These are phyloP conservation scores for Alternaria panax DNA, from an alignment of 2,329 filamentous ascomycete genomes.

Conservation along the genomic window DNA sequence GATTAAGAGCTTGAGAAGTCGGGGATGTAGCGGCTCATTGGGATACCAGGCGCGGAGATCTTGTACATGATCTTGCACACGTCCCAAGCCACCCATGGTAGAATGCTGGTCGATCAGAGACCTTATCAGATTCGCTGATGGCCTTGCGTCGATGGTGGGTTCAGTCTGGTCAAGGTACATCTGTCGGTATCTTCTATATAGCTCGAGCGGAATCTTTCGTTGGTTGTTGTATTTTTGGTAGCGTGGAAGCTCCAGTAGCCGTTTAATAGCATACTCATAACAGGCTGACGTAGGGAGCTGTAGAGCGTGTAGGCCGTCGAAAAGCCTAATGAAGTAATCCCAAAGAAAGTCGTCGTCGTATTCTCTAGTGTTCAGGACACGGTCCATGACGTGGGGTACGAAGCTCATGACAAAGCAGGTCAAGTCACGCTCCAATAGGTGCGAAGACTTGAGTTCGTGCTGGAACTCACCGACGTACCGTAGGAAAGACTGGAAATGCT, in stretches of 20 bases:
- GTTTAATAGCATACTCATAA: conserved; percentile 39
- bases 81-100: conserved; percentile 23
- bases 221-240: conserved; percentile 39
- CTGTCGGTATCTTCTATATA: conserved; percentile 38
- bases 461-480: conserved; percentile 32
- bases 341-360: conserved; percentile 38
- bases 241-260: conserved; percentile 36
- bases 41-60: conserved; percentile 41
- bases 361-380: conserved; percentile 24
- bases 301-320: conserved; percentile 30
- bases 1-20: conserved; percentile 33
- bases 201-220: conserved; percentile 32
- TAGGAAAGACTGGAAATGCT: conserved; percentile 38
- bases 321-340: conserved; percentile 35
- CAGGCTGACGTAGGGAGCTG: conserved; percentile 26
- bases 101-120: conserved; percentile 33
- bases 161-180: conserved; percentile 23
- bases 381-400: conserved; percentile 37
- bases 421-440: conserved; percentile 21
- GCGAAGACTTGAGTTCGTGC: conserved; percentile 31
- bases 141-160: conserved; percentile 16
- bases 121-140: conserved; percentile 29
- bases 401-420: conserved; percentile 38
- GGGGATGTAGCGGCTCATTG: conserved; percentile 22
- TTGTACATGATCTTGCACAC: conserved; percentile 30